Evolutionary conservation across 2,329 filamentous ascomycete genomes (phyloP).

Genomic region (Lasiodiplodia citricola): DNA sequence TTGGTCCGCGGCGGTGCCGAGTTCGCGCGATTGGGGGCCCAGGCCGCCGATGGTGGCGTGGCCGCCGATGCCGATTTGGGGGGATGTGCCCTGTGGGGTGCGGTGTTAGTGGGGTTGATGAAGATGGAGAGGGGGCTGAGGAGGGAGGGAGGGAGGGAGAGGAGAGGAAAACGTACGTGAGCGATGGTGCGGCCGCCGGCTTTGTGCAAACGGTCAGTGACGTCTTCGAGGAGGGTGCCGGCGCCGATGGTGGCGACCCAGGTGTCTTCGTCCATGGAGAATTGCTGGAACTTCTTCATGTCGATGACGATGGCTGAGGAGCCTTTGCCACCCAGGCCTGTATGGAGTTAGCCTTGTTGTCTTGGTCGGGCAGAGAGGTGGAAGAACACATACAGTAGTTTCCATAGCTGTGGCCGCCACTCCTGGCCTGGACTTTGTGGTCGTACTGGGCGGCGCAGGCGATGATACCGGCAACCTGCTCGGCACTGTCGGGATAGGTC

Average conservation of each 20-base stretch:
- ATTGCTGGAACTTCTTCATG: slow-evolving; percentile 54
- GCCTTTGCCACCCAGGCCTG: slow-evolving; percentile 53
- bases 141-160: not conserved
- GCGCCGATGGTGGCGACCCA: slow-evolving; percentile 55
- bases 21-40: slow-evolving; percentile 40
- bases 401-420: slow-evolving; percentile 68
- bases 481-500: slow-evolving; percentile 57
- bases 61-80: slow-evolving; percentile 44
- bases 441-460: slow-evolving; percentile 60
- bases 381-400: slow-evolving; percentile 44
- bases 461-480: slow-evolving; percentile 62
- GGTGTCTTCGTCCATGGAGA: slow-evolving; percentile 50
- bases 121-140: not conserved
- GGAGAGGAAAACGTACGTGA: slow-evolving; percentile 44
- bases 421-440: slow-evolving; percentile 65
- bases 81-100: slow-evolving; percentile 33
- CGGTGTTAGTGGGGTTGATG: not conserved
- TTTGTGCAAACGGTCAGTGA: slow-evolving; percentile 42
- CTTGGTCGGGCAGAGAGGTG: not conserved
- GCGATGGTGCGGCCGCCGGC: slow-evolving; percentile 50
- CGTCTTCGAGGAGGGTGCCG: slow-evolving; percentile 55
- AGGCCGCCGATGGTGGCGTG: slow-evolving; percentile 45
- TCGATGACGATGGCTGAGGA: slow-evolving; percentile 57
- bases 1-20: slow-evolving; percentile 42
- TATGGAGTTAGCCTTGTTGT: not conserved